These are phyloP conservation scores for Colletotrichum sp. DNA, from an alignment of 2,329 filamentous ascomycete species.

Conservation along the genomic window DNA sequence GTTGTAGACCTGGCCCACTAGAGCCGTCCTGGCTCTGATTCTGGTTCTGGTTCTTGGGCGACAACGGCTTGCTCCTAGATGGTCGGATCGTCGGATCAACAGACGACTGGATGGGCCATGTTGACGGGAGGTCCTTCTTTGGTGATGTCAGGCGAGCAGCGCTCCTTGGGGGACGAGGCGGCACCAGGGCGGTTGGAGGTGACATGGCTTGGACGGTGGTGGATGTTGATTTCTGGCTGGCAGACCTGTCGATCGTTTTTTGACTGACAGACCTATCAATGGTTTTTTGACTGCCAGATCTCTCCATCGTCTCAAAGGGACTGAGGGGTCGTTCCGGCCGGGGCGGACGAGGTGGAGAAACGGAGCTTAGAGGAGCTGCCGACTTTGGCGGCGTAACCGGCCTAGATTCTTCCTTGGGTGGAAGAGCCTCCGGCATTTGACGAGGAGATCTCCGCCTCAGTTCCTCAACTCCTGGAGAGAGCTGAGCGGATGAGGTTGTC, in stretches of 20 bases:
- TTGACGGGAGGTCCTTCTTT: constrained; percentile 7
- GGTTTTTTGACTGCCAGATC: neutral
- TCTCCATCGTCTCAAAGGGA: neutral
- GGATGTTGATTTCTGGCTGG: neutral
- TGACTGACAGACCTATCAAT: neutral
- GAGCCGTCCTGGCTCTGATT: constrained; percentile 26
- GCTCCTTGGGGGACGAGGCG: constrained; percentile 11
- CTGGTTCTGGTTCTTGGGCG: constrained; percentile 25
- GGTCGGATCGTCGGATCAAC: constrained; percentile 35
- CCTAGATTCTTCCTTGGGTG: neutral
- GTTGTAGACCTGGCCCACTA: constrained; percentile 34
- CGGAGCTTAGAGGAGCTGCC: neutral
- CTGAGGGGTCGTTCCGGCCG: constrained; percentile 2
- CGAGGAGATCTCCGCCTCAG: constrained; percentile 58
- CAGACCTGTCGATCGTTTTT: neutral
- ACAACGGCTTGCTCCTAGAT: constrained; percentile 31
- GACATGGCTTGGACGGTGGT: neutral
- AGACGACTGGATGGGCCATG: constrained; percentile 33
- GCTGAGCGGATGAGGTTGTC: constrained; percentile 50
- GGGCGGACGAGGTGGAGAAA: neutral
- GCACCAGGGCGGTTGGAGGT: neutral
- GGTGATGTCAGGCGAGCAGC: constrained; percentile 1
- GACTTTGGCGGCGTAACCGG: neutral
- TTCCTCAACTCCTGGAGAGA: constrained; percentile 56
- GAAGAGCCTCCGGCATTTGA: constrained; percentile 30